phyloP scores from a whole-genome alignment of 306 rosid genomes.

The Trifolium fragiferum region DNA sequence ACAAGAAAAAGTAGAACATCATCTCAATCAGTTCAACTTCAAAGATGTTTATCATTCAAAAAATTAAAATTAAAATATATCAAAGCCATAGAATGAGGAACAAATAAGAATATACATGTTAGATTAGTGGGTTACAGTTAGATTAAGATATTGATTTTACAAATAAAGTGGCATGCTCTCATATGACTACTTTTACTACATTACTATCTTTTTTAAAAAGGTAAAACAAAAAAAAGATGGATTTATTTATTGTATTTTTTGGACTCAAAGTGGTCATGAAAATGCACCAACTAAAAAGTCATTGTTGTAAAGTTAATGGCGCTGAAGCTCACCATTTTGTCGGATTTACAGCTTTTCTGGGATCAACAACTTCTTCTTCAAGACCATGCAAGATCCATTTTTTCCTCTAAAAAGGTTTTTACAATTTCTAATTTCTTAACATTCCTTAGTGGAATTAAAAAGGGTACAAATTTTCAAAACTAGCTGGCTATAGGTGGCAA shows the following conservation, averaged over 20 bases:
- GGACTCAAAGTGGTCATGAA: constrained; percentile 46
- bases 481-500: constrained; percentile 2
- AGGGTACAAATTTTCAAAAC: constrained; percentile 4
- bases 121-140: constrained; percentile 76
- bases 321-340: constrained; percentile 48
- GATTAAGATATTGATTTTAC: constrained; percentile 58
- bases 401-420: constrained; percentile 10
- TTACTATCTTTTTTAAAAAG: constrained; percentile 27
- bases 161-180: constrained; percentile 58
- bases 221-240: constrained; percentile 30
- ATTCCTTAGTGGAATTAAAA: background rate
- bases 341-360: constrained; percentile 29
- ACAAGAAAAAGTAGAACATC: constrained; percentile 42
- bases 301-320: constrained; percentile 46
- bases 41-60: constrained; percentile 36
- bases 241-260: constrained; percentile 30
- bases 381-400: constrained; percentile 38
- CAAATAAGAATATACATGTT: constrained; percentile 49
- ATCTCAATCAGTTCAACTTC: constrained; percentile 35
- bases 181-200: constrained; percentile 48
- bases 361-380: constrained; percentile 40
- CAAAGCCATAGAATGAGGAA: constrained; percentile 58
- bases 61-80: background rate
- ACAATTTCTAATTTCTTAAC: constrained; percentile 4
- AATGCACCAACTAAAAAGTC: constrained; percentile 43